Evolutionary conservation across 805 yeast genomes (phyloP), one percentile per base, ranked within the genome.

Genomic region (Hyphopichia homilentoma): DNA sequence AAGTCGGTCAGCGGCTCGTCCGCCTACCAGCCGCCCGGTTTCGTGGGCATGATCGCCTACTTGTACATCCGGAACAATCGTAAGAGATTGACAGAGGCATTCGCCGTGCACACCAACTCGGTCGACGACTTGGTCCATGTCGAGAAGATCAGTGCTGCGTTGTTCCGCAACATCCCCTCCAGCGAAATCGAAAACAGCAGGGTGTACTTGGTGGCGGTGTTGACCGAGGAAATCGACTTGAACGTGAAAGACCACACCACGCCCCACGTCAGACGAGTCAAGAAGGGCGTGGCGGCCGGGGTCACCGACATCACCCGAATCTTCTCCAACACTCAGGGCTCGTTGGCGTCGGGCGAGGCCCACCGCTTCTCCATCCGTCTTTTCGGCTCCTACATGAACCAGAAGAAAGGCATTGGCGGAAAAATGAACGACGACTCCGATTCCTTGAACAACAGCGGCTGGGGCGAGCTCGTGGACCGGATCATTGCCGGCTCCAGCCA

Each of bases 241-340:
- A 45, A 44, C 21, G 34, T 45, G 25, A 57, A 60, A 38, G 61
- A 62, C 9, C 38, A 30, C 26, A 47, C 36, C 27, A 40, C 41
- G 13, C 60, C 59, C 13, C 62, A 52, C 21, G 42, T 75, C 14
- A 54, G 57, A 23, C 52, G 63, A 27, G 71, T 82, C 29, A 78
- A 84, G 49, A 79, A 81, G 49, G 95, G 95, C 36, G 75, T 87
- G 11, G 93, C 90, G 23, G 89, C 88, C 3, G 96, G 96, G 54
- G 93, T 83, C 11, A 75, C 86, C 23, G 95, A 87, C 58, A 80
- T 87, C 30, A 77, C 93, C 4, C 73, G 95, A 44, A 74, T 85
- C 16, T 84, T 87, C 49, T 74, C 86, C 6, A 68, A 74, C 38
- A 75, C 74, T 42, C 73, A 74, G 34, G 86, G 83, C 20, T 68